Base-by-base conservation (phyloP, 148 eudicot genomes). In the Simmondsia chinensis region DNA sequence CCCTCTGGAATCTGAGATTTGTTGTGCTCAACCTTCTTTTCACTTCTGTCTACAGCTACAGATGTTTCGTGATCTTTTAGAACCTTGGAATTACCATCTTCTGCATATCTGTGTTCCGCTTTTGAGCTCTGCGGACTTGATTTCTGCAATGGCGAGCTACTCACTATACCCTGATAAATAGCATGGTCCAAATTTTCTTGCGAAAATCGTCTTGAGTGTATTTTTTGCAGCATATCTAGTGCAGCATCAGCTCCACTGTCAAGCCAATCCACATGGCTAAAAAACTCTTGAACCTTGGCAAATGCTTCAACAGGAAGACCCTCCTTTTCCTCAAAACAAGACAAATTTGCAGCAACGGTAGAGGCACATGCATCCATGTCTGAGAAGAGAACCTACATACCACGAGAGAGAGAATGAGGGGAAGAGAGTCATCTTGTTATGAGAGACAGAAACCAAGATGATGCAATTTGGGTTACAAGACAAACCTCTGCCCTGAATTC, bases 271-370 rank as follows among this genome's bases (percentile, higher is more conserved):
- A 80, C 87, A 46, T 57, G 76, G 60, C 66, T 85, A 50, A 89
- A 89, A 41, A 84, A 65, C 63, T 89, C 97, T 20, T 78, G 83
- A 59, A 84, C 84, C 67, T 71, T 83, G 46, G 87, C 82, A 75
- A 89, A 89, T 62, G 97, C 95, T 65, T 89, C 97, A 54, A 73
- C 60, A 5, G 95, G 95, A 45, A 89, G 95, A 42, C 97, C 95
- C 16, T 84, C 93, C 54, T 73, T 86, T 52, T 80, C 95, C 61
- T 81, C 95, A 33, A 89, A 77, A 62, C 75, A 81, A 51, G 84
- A 74, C 35, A 65, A 61, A 48, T 77, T 76, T 38, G 60, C 63
- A 37, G 87, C 77, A 28, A 57, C 65, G 19, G 38, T 23, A 39
- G 91, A 73, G 49, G 81, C 65, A 47, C 61, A 51, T 50, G 82